phyloP scores from a whole-genome alignment of 257 asterid genomes.

The Solanum corneliomulleri region DNA sequence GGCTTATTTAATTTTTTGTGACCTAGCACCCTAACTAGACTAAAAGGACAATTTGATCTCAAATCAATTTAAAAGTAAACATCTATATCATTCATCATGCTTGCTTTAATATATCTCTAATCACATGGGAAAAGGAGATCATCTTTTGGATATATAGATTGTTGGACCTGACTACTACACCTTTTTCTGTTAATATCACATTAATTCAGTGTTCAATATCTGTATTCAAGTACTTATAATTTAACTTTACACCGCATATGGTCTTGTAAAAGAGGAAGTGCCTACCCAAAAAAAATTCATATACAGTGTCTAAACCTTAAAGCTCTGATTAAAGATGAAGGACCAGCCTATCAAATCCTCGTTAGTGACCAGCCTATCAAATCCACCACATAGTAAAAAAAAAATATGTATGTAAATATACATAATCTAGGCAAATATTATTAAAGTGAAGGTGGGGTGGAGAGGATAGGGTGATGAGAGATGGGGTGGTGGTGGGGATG shows the following conservation, averaged over 20 bases:
- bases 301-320: background rate
- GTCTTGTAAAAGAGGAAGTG: background rate
- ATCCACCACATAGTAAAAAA: background rate
- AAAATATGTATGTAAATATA: too few relatives aligned
- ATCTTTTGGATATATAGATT: background rate
- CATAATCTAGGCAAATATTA: too few relatives aligned
- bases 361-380: background rate
- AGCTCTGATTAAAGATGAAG: background rate
- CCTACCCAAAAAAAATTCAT: background rate
- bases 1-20: background rate
- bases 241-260: fast-evolving
- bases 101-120: background rate
- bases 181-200: background rate
- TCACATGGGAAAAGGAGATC: background rate
- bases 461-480: too few relatives aligned
- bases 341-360: too few relatives aligned
- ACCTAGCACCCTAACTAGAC: background rate
- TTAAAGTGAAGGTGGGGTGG: too few relatives aligned
- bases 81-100: background rate
- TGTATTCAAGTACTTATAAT: background rate
- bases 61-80: background rate
- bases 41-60: background rate
- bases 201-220: background rate
- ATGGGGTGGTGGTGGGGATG: too few relatives aligned
- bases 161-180: background rate